These are phyloP conservation scores for Sordariomycetes sp. DNA, from an alignment of 2,329 filamentous ascomycete species.

Conservation along the genomic window DNA sequence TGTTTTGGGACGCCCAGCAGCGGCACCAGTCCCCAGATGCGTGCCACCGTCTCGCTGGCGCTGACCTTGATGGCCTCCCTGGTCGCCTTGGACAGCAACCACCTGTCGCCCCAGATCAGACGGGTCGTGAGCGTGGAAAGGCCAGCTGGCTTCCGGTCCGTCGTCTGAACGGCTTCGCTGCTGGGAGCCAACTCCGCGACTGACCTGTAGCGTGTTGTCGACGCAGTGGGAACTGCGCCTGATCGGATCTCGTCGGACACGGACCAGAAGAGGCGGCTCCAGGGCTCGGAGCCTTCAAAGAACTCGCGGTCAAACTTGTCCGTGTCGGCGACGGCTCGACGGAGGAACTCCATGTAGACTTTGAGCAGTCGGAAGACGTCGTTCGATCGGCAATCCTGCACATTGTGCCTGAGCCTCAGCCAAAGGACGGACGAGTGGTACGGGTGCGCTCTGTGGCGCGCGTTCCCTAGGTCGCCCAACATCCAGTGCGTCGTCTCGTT, in stretches of 20 bases:
- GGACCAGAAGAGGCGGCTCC: slow-evolving; percentile 17
- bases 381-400: slow-evolving; percentile 20
- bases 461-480: slow-evolving; percentile 21
- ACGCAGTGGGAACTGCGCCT: neutral
- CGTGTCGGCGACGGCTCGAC: slow-evolving; percentile 10
- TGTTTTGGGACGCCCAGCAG: slow-evolving; percentile 13
- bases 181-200: slow-evolving; percentile 1
- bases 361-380: slow-evolving; percentile 20
- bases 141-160: slow-evolving; percentile 1
- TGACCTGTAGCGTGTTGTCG: neutral
- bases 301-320: slow-evolving; percentile 15
- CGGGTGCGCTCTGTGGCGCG: slow-evolving; percentile 15
- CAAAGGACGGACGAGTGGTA: slow-evolving; percentile 20
- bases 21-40: slow-evolving; percentile 12
- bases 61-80: slow-evolving; percentile 10
- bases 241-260: slow-evolving; percentile 1
- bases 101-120: slow-evolving; percentile 7
- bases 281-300: slow-evolving; percentile 11
- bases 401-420: slow-evolving; percentile 14
- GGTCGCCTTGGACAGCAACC: slow-evolving; percentile 6
- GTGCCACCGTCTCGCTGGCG: slow-evolving; percentile 13
- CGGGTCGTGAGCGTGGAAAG: slow-evolving; percentile 5
- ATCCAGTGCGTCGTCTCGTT: slow-evolving; percentile 15
- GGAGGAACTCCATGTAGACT: slow-evolving; percentile 18
- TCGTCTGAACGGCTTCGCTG: neutral